Conservation (phyloP, 2,329 filamentous ascomycete species). For the Xylaria sp. region DNA sequence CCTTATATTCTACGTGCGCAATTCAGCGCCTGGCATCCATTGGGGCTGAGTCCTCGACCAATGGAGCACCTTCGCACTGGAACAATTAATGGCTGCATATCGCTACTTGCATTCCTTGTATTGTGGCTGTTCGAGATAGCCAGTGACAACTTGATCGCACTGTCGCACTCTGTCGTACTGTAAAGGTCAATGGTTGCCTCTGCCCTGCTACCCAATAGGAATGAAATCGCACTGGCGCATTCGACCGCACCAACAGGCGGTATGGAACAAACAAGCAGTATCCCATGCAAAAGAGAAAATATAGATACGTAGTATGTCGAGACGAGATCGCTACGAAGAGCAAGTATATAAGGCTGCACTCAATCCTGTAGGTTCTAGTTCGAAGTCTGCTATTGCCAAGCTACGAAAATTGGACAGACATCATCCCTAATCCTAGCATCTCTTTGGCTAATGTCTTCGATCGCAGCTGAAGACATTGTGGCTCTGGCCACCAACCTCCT, state of each 20-base stretch:
- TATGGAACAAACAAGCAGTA: too few relatives aligned
- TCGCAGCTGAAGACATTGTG: conserved; percentile 19
- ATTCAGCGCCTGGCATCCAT: not conserved
- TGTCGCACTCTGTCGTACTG: not conserved
- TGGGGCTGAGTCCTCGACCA: conserved; percentile 7
- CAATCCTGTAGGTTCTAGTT: not conserved
- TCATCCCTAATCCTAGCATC: not conserved
- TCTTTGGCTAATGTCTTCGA: conserved; percentile 16
- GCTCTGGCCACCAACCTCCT: conserved; percentile 22
- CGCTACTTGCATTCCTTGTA: too few relatives aligned
- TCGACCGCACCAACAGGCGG: too few relatives aligned
- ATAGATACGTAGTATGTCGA: too few relatives aligned
- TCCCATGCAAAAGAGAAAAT: too few relatives aligned
- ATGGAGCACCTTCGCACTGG: not conserved
- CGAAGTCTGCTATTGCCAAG: not conserved
- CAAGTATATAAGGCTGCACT: not conserved
- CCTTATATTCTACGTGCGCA: too few relatives aligned
- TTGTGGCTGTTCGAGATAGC: not conserved
- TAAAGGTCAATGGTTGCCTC: not conserved
- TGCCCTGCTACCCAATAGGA: not conserved
- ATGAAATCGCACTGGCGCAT: not conserved
- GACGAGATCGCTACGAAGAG: not conserved
- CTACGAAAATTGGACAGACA: not conserved
- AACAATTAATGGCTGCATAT: not conserved
- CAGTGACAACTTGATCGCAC: conserved; percentile 14